Base-by-base conservation (phyloP, 2,329 filamentous ascomycete genomes). In the Ophiostoma himal-ulmi region DNA sequence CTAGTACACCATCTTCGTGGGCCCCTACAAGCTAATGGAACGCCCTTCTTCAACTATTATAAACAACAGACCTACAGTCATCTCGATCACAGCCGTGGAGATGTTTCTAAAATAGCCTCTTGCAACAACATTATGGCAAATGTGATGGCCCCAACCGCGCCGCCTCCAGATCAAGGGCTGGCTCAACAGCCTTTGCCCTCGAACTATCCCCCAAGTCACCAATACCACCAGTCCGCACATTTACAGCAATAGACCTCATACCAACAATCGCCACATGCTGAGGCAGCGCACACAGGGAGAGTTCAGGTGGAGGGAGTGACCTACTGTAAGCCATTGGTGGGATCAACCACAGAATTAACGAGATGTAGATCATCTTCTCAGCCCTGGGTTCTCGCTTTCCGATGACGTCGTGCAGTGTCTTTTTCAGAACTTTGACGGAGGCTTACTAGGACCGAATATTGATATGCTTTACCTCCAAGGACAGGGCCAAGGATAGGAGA, bases 381-480 rank as follows among this genome's bases (percentile, higher is more conserved):
- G 62, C 36, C 62, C 36, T 7, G 62, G 30, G 20, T 66, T 66
- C 36, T 66, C 62, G 6, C 62, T 66, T 11, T 66, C 62, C 8
- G 34, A 66, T 7, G 62, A 41, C 22, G n/a, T 66, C 17, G 36
- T 66, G 17, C 37, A 66, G 36, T 36, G 36, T 3, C 62, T 66
- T 41, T 41, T 41, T 13, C 62, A 41, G n/a, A 26, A 36, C 20
- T 41, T 22, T 20, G 14, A 66, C 36, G n/a, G 17, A 20, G 36
- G 36, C 17, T 13, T 36, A 7, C 2, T 11, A 39, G 37, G 17
- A 4, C 34, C 11, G 13, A 34, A 65, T n/a, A 39, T 37, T 5
- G 37, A 41, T 17, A 66, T 41, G 20, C 5, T 26, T 1, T 37
- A 36, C 30, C 5, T 65, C 0, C 62, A 39, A 22, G 30, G 14